These are phyloP conservation scores for Euryodendron excelsum DNA, from an alignment of 148 eudicot genomes.

Conservation along the genomic window DNA sequence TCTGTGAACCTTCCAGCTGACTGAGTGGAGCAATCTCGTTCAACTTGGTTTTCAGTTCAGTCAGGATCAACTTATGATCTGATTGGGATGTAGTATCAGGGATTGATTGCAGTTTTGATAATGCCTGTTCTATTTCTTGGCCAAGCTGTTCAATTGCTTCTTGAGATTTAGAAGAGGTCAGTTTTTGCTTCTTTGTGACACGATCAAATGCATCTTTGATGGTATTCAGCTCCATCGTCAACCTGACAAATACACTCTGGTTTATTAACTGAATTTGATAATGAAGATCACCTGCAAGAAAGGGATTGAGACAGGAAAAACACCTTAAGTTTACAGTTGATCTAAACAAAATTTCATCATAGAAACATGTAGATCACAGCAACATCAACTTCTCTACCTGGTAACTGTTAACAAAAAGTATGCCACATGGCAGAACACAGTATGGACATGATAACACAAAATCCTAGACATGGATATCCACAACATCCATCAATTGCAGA, in stretches of 20 bases:
- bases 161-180: constrained; percentile 54
- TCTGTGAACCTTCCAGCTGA: constrained; percentile 64
- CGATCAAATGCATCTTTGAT: constrained; percentile 82
- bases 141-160: constrained; percentile 58
- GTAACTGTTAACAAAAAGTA: background rate
- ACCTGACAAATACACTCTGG: constrained; percentile 6
- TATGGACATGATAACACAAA: background rate
- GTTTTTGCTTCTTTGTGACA: constrained; percentile 77
- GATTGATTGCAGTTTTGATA: constrained; percentile 45
- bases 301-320: background rate
- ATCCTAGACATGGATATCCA: background rate
- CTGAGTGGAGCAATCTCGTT: constrained; percentile 63
- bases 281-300: background rate
- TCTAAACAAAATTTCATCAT: background rate
- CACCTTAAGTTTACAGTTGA: background rate
- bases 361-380: background rate
- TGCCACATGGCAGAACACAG: background rate
- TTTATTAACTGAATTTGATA: background rate
- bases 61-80: constrained; percentile 47
- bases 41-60: constrained; percentile 62
- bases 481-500: background rate
- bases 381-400: background rate
- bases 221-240: constrained; percentile 65
- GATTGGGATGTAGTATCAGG: constrained; percentile 27
- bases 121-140: constrained; percentile 61